Percentiles rank a stretch among this genome's conserved stretches.
These are phyloP conservation scores for Oemleria cerasiformis DNA, from an alignment of 306 rosid genomes.

Conservation along the genomic window DNA sequence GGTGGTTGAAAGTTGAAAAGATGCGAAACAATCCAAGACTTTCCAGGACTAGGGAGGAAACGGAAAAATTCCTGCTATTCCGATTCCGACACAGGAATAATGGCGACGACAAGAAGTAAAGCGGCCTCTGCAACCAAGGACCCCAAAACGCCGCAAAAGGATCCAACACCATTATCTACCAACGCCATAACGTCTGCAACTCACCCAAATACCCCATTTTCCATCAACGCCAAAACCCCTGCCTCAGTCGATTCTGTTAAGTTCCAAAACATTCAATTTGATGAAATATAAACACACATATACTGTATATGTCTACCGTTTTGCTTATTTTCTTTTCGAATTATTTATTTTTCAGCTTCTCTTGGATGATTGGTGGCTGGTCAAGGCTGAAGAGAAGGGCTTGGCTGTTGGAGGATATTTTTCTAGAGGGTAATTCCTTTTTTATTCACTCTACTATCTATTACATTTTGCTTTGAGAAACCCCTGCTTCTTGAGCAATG, in stretches of 20 bases:
- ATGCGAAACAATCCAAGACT: too few relatives aligned
- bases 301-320: background rate
- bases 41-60: background rate
- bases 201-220: background rate
- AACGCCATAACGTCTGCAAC: slow-evolving; percentile 13
- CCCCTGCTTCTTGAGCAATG: background rate
- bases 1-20: too few relatives aligned
- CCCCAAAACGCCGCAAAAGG: slow-evolving; percentile 4
- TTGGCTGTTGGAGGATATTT: slow-evolving; percentile 44
- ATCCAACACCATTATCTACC: background rate
- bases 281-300: background rate
- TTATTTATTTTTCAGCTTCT: slow-evolving; percentile 17
- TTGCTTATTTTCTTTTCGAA: background rate
- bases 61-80: background rate
- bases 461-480: background rate
- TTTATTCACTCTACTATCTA: background rate
- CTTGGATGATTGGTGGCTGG: slow-evolving; percentile 50
- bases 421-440: slow-evolving; percentile 26
- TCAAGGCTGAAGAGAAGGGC: slow-evolving; percentile 23
- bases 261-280: background rate
- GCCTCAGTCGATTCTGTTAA: slow-evolving; percentile 31
- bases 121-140: slow-evolving; percentile 7
- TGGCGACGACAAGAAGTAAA: slow-evolving; percentile 13
- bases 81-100: slow-evolving; percentile 4
- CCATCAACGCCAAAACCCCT: slow-evolving; percentile 9